Conservation (phyloP, 768 basidiomycete genomes). For the Pholiota molesta region DNA sequence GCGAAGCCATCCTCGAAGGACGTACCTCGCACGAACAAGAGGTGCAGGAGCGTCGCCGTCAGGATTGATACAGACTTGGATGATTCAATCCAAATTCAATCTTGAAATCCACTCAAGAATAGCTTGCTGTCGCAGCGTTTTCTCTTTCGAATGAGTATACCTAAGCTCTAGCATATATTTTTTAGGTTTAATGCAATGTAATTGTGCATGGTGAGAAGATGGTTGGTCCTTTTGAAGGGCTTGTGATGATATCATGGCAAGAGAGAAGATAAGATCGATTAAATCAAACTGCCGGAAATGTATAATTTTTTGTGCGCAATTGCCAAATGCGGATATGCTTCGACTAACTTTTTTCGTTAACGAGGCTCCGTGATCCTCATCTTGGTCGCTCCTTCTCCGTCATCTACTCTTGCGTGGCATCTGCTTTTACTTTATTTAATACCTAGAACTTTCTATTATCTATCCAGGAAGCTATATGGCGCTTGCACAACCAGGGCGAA, state of each 20-base stretch:
- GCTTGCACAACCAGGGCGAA: background rate
- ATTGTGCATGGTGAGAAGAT: too few relatives aligned
- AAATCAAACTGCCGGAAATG: background rate
- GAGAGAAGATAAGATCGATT: background rate
- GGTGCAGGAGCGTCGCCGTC: constrained; percentile 22
- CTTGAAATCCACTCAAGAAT: too few relatives aligned
- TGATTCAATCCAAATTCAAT: too few relatives aligned
- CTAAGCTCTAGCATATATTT: background rate
- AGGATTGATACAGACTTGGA: background rate
- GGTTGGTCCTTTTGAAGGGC: too few relatives aligned
- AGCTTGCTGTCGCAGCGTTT: background rate
- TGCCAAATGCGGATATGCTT: background rate
- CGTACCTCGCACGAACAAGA: constrained; percentile 37
- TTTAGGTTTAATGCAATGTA: background rate
- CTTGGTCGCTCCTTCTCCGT: background rate
- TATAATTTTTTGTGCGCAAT: background rate
- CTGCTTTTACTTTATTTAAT: background rate
- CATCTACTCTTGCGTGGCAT: background rate
- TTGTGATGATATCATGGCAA: too few relatives aligned
- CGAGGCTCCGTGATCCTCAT: background rate
- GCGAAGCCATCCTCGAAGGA: constrained; percentile 55
- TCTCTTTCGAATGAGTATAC: background rate
- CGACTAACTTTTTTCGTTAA: background rate
- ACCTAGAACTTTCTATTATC: background rate
- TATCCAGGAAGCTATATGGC: background rate